Evolutionary conservation across 257 asterid genomes (phyloP).

Genomic region (Echium plantagineum): DNA sequence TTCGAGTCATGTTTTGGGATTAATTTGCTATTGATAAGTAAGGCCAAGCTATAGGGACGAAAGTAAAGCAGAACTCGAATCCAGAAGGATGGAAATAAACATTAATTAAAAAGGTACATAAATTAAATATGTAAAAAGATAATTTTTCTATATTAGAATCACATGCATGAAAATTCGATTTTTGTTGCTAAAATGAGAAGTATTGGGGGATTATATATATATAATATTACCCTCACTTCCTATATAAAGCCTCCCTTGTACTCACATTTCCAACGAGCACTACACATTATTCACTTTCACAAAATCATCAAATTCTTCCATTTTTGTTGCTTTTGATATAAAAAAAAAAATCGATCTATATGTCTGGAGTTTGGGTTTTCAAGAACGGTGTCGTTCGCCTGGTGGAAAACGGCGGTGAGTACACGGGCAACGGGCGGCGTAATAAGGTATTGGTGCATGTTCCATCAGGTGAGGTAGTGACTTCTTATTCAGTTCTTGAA

Average conservation of each 20-base stretch:
- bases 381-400: conserved; percentile 52
- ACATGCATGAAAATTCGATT: too few relatives aligned
- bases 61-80: too few relatives aligned
- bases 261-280: background rate
- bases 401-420: conserved; percentile 46
- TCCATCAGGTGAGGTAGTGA: conserved; percentile 29
- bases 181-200: too few relatives aligned
- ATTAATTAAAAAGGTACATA: too few relatives aligned
- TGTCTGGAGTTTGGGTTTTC: conserved; percentile 75
- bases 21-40: too few relatives aligned
- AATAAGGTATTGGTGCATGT: conserved; percentile 44
- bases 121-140: too few relatives aligned
- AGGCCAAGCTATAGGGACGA: too few relatives aligned
- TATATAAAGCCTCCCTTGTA: background rate
- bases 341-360: background rate
- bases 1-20: too few relatives aligned
- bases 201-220: too few relatives aligned
- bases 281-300: background rate
- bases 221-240: background rate
- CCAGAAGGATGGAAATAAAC: too few relatives aligned
- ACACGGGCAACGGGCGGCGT: conserved; percentile 17
- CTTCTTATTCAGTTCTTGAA: conserved; percentile 39
- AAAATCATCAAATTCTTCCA: background rate
- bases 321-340: background rate
- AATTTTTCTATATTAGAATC: too few relatives aligned